These are phyloP conservation scores for Zostera marina DNA, from an alignment of 116 monocot species.

Conservation along the genomic window DNA sequence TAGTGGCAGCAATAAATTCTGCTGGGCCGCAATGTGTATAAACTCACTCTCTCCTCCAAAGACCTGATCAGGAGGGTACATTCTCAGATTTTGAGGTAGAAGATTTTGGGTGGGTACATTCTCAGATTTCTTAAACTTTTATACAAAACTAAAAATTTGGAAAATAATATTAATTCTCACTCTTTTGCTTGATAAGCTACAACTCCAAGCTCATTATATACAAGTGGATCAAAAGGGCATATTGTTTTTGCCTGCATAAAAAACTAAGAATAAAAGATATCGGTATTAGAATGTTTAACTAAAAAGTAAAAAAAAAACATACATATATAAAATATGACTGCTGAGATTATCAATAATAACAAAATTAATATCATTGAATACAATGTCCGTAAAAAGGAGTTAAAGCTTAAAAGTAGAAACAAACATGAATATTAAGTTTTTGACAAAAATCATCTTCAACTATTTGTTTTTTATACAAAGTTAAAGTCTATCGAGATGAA, in stretches of 20 bases:
- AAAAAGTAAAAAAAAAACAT: background rate
- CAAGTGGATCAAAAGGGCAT: slow-evolving; percentile 89
- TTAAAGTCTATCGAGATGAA: no score
- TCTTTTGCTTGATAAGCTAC: slow-evolving; percentile 95
- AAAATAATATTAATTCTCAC: slow-evolving; percentile 35
- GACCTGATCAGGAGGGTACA: no score
- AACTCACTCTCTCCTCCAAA: no score
- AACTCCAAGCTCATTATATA: slow-evolving; percentile 98
- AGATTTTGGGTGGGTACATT: no score
- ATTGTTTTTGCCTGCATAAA: slow-evolving; percentile 74
- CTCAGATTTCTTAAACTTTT: no score
- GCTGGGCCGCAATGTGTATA: no score
- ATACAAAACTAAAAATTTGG: no score
- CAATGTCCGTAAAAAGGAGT: background rate
- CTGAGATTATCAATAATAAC: no score
- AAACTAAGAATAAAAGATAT: slow-evolving; percentile 35
- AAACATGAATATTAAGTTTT: background rate
- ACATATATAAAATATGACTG: no score
- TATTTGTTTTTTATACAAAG: no score
- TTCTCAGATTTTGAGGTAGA: no score
- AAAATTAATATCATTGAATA: background rate
- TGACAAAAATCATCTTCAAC: background rate
- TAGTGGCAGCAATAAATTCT: no score
- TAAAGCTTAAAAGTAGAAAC: background rate
- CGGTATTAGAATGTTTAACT: background rate